Evolutionary conservation across 1,284 basidiomycete genomes (phyloP), one percentile per base, ranked within the genome.

Genomic region (Amanita bisporigera): DNA sequence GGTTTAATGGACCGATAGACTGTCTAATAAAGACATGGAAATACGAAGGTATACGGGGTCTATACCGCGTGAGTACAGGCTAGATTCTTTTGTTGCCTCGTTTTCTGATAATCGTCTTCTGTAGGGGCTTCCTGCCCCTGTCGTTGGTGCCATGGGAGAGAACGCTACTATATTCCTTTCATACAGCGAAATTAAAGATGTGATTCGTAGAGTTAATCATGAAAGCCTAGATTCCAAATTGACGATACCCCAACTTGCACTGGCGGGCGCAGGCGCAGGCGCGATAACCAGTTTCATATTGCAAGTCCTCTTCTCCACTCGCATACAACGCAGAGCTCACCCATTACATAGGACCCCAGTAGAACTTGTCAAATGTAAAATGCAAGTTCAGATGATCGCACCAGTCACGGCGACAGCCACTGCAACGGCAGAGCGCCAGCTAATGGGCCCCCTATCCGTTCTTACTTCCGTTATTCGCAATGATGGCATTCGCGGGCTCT

Each of bases 341-440:
- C 52, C 45, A 63, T 24, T 49, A n/a, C 65, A 58, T 72, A 93
- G 92, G 61, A 97, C 95, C 1, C 96, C 95, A 2, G 91, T 97
- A 70, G 95, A 97, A 79, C 89, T 96, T 66, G 88, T 97, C 73
- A 97, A 97, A 83, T 97, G 95, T 80, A 92, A 95, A 76, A 96
- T 97, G 95, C 95, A 97, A 82, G 95, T 97, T 4, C 94, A 97
- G 79, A 93, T 94, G 88, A 77, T 75, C 68, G 74, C 70, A 59
- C 69, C 72, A 66, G 50, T 71, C 19, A 62, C 72, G 36, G 64
- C 70, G 31, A 47, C 73, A 33, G 63, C 26, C 26, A 26, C 64
- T 50, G 62, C 72, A 54, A 59, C 66, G 31, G 60, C 58, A 2
- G 52, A 71, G 72, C 54, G 70, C 70, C 61, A 78, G 12, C 80